A percentile compares a stretch with the other conserved stretches of the same genome.
Conservation (phyloP, 768 basidiomycete species). For the Tylopilus subfusipes region DNA sequence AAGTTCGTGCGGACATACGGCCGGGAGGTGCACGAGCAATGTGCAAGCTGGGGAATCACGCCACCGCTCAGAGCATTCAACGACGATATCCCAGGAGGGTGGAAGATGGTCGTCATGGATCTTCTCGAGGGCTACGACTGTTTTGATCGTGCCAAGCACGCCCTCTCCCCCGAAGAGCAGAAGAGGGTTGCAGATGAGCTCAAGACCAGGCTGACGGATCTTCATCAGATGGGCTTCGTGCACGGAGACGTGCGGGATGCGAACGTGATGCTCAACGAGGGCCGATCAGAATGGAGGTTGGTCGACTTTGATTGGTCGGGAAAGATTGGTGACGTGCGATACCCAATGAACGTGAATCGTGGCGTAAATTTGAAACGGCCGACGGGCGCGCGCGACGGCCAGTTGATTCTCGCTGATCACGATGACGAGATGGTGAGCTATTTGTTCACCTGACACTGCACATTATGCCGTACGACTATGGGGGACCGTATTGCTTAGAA, state of each 20-base stretch:
- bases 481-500: too few relatives aligned
- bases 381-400: neutral
- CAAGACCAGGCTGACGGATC: neutral
- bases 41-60: neutral
- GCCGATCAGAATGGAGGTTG: neutral
- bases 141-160: neutral
- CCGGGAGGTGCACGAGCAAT: neutral
- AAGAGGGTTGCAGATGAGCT: neutral
- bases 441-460: too few relatives aligned
- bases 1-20: neutral
- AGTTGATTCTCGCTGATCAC: neutral
- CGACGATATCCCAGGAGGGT: slow-evolving; percentile 31
- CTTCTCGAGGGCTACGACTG: slow-evolving; percentile 12
- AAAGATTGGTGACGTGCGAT: slow-evolving; percentile 13
- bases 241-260: slow-evolving; percentile 23
- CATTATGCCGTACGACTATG: too few relatives aligned
- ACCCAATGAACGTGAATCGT: slow-evolving; percentile 14
- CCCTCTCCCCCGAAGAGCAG: neutral
- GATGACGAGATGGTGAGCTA: neutral
- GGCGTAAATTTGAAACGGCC: neutral
- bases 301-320: slow-evolving; percentile 31
- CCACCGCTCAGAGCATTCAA: slow-evolving; percentile 26
- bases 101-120: slow-evolving; percentile 36
- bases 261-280: slow-evolving; percentile 16
- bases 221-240: slow-evolving; percentile 18